Evolutionary conservation across 805 yeast species (phyloP).

Genomic region (Candida ortonii): DNA sequence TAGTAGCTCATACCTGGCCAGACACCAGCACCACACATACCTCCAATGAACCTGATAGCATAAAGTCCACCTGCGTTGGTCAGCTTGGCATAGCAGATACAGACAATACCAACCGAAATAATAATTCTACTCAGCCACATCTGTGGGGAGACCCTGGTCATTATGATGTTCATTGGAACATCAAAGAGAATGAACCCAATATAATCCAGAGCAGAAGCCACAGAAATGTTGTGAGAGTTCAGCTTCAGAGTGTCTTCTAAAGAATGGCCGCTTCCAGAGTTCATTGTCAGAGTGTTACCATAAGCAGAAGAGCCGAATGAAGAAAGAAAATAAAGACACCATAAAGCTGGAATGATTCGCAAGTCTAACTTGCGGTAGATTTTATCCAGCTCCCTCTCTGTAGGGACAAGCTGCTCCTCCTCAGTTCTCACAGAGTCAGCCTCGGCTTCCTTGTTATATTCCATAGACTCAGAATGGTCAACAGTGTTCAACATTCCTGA

Average conservation of each 20-base stretch:
- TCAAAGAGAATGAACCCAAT: conserved; percentile 84
- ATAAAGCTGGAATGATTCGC: conserved; percentile 77
- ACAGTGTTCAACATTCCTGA: background rate
- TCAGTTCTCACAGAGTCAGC: conserved; percentile 2
- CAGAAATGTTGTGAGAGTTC: conserved; percentile 55
- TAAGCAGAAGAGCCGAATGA: conserved; percentile 77
- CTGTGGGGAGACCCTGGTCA: conserved; percentile 84
- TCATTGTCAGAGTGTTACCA: conserved; percentile 81
- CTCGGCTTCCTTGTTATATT: conserved; percentile 3
- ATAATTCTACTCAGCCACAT: conserved; percentile 81
- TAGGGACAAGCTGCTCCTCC: conserved; percentile 6
- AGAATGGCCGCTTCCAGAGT: conserved; percentile 58
- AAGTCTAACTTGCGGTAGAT: conserved; percentile 62
- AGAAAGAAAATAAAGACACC: conserved; percentile 75
- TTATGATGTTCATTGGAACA: conserved; percentile 80
- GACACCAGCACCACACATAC: conserved; percentile 78
- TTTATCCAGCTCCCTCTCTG: conserved; percentile 42
- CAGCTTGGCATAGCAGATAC: conserved; percentile 68
- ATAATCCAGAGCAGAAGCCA: conserved; percentile 77
- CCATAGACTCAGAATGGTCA: background rate
- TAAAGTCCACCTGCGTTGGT: conserved; percentile 56
- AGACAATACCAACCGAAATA: conserved; percentile 72
- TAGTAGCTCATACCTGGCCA: conserved; percentile 92
- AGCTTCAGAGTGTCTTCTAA: conserved; percentile 49
- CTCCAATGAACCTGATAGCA: conserved; percentile 70